A percentile compares a stretch with the other conserved stretches of the same genome.
Evolutionary conservation across 768 basidiomycete species (phyloP).

Genomic region (Dendrothele bispora): DNA sequence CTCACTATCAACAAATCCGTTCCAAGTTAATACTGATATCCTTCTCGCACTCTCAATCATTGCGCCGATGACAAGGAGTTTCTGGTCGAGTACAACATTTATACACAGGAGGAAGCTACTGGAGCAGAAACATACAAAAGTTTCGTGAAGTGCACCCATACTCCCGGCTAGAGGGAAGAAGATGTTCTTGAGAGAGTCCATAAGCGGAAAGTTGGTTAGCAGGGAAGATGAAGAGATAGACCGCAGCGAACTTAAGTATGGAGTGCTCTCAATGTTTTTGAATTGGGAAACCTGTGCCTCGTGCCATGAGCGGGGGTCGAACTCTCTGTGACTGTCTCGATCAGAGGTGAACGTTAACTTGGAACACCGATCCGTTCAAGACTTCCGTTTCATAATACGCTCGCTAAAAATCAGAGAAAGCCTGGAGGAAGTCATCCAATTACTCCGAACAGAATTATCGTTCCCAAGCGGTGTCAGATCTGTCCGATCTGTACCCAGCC

Average conservation of each 20-base stretch:
- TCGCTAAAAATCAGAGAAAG: too few species aligned
- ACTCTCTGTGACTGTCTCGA: too few species aligned
- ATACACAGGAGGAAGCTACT: slow-evolving; percentile 3
- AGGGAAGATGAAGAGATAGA: slow-evolving; percentile 23
- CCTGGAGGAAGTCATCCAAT: too few species aligned
- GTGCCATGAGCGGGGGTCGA: slow-evolving; percentile 28
- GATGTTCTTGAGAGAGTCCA: slow-evolving; percentile 72
- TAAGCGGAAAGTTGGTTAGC: slow-evolving; percentile 29
- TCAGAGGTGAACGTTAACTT: too few species aligned
- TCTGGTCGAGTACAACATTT: slow-evolving; percentile 40
- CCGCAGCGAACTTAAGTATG: slow-evolving; percentile 32
- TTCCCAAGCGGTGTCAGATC: too few species aligned
- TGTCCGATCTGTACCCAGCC: too few species aligned
- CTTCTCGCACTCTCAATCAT: slow-evolving; percentile 84
- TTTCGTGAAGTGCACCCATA: slow-evolving; percentile 72
- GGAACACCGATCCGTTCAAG: too few species aligned
- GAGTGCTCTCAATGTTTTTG: slow-evolving; percentile 38
- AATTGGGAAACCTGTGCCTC: slow-evolving; percentile 28
- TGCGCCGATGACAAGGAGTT: slow-evolving; percentile 87
- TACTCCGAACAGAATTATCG: too few species aligned
- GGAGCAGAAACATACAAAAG: slow-evolving; percentile 51
- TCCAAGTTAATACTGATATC: slow-evolving; percentile 83
- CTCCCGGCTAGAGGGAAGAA: slow-evolving; percentile 70
- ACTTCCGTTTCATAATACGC: too few species aligned
- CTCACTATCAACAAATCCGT: slow-evolving; percentile 85